Conservation (phyloP, 345 rosid genomes). For the Sisymbrium altissimum region DNA sequence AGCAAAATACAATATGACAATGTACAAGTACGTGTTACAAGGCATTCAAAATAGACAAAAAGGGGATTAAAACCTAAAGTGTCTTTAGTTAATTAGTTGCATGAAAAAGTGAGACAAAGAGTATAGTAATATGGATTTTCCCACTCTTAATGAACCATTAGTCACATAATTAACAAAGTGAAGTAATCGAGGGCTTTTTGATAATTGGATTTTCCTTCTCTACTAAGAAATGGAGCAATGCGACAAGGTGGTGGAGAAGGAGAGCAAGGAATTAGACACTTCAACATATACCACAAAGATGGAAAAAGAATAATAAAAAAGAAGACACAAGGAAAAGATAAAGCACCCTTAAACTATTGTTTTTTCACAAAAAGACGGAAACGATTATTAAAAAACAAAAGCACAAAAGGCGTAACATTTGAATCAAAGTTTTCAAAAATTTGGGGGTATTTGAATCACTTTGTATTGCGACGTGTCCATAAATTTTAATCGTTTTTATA, state of each 20-base stretch:
- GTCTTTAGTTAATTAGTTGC: constrained; percentile 28
- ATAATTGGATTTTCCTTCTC: constrained; percentile 36
- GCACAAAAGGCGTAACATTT: constrained; percentile 22
- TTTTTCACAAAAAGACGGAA: constrained; percentile 2
- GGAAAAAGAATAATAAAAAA: constrained; percentile 29
- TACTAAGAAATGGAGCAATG: constrained; percentile 41
- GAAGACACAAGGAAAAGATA: constrained; percentile 30
- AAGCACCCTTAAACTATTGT: constrained; percentile 23
- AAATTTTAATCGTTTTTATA: background rate
- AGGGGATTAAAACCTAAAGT: background rate
- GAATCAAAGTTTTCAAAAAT: constrained; percentile 17
- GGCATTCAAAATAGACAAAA: background rate
- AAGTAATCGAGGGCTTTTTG: background rate
- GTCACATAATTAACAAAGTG: background rate
- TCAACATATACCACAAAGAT: constrained; percentile 25
- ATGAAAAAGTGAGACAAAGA: constrained; percentile 21
- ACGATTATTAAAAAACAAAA: constrained; percentile 22
- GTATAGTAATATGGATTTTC: background rate
- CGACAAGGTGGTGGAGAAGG: constrained; percentile 29
- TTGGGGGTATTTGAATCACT: background rate
- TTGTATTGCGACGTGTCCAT: background rate
- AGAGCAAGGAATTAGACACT: constrained; percentile 36
- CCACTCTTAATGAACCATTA: background rate
- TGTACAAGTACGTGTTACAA: constrained; percentile 6
- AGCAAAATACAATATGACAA: background rate